Conservation (phyloP, 140 eudicot genomes). For the Anethum foeniculum region DNA sequence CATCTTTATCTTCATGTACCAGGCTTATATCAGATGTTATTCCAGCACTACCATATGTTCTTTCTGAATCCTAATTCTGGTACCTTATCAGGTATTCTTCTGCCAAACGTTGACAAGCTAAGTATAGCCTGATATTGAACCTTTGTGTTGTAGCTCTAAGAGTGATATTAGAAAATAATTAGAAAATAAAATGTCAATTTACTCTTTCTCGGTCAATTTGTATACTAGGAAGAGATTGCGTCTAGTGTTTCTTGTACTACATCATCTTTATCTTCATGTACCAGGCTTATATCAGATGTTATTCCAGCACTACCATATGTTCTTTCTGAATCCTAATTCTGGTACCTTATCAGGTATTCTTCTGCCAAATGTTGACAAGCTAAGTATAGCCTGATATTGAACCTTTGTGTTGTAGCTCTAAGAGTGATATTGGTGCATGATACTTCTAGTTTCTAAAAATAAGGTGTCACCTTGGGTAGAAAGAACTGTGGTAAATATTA, state of each 20-base stretch:
- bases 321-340: neutral
- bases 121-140: neutral
- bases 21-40: neutral
- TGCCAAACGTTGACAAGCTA: neutral
- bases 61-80: neutral
- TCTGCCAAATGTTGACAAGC: neutral
- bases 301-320: neutral
- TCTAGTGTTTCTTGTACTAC: neutral
- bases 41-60: neutral
- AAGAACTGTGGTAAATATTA: constrained; percentile 31
- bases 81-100: neutral
- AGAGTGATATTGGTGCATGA: neutral
- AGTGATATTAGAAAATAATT: neutral
- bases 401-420: neutral
- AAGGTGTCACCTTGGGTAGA: constrained; percentile 40
- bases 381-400: neutral
- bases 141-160: neutral
- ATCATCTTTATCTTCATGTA: neutral
- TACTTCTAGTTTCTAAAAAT: neutral
- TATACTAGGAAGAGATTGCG: neutral
- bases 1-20: neutral
- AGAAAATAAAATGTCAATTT: neutral
- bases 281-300: neutral
- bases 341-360: neutral
- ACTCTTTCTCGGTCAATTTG: neutral